Conservation (phyloP, 306 rosid species). For the Delonix regia region DNA sequence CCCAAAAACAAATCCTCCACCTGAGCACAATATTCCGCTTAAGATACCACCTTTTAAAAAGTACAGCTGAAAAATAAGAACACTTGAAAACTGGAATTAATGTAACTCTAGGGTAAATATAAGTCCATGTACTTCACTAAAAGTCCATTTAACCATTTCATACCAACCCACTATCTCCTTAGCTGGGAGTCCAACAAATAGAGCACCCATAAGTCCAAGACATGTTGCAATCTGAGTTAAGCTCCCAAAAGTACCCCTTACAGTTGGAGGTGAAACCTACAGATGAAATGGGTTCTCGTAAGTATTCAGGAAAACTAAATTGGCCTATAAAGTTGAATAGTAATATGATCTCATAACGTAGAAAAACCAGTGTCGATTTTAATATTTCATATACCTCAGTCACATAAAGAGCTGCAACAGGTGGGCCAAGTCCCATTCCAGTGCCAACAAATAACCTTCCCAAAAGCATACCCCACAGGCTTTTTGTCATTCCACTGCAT, state of each 20-base stretch:
- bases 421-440: constrained; percentile 90
- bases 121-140: constrained; percentile 17
- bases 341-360: constrained; percentile 16
- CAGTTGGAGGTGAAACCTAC: constrained; percentile 78
- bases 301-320: constrained; percentile 10
- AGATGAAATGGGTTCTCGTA: constrained; percentile 30
- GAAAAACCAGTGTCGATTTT: constrained; percentile 25
- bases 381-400: constrained; percentile 61
- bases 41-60: constrained; percentile 22
- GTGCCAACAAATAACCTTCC: constrained; percentile 87
- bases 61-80: neutral
- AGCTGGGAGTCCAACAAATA: constrained; percentile 77
- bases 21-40: constrained; percentile 48
- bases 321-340: constrained; percentile 4
- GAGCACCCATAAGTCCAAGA: constrained; percentile 75
- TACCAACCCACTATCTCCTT: constrained; percentile 81
- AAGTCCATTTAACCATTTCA: constrained; percentile 35
- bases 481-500: constrained; percentile 69
- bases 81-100: constrained; percentile 13
- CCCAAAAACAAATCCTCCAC: constrained; percentile 93
- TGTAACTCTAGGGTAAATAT: constrained; percentile 2
- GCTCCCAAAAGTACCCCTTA: constrained; percentile 81
- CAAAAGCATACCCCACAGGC: constrained; percentile 84
- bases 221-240: constrained; percentile 86
- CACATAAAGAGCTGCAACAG: constrained; percentile 83